A percentile compares a stretch with the other conserved stretches of the same genome.
Evolutionary conservation across 768 basidiomycete species (phyloP).

Genomic region (Hygrophorus russula): DNA sequence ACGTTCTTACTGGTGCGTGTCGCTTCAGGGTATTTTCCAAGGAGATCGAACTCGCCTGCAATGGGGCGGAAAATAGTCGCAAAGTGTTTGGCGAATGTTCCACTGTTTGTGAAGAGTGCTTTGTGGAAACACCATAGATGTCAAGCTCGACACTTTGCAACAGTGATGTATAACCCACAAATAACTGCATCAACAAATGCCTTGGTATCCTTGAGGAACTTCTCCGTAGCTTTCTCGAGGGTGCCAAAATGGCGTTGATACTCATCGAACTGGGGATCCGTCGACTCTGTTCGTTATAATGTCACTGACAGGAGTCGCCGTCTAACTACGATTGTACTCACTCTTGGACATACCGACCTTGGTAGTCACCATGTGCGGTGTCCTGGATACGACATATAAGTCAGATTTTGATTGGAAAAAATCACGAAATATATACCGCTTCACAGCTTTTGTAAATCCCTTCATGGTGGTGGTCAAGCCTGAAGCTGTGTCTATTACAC

Average conservation of each 20-base stretch:
- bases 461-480: conserved; percentile 44
- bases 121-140: conserved; percentile 1
- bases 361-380: conserved; percentile 81
- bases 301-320: not conserved
- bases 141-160: not conserved
- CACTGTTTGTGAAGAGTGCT: conserved; percentile 60
- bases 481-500: not conserved
- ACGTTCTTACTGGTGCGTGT: conserved; percentile 72
- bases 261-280: conserved; percentile 86
- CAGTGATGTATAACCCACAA: conserved; percentile 29
- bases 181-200: conserved; percentile 77
- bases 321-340: conserved; percentile 24
- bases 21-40: conserved; percentile 68
- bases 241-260: conserved; percentile 65
- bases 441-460: conserved; percentile 68
- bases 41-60: conserved; percentile 66
- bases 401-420: not conserved
- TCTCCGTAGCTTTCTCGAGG: conserved; percentile 76
- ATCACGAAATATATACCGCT: conserved; percentile 38
- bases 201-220: conserved; percentile 86
- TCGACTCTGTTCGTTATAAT: conserved; percentile 39
- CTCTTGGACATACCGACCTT: conserved; percentile 92
- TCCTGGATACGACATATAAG: conserved; percentile 33
- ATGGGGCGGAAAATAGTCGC: conserved; percentile 53
- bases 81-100: conserved; percentile 55